Conservation (phyloP, 371 early-diverging fungal genomes). For the Mortierella sp. region DNA sequence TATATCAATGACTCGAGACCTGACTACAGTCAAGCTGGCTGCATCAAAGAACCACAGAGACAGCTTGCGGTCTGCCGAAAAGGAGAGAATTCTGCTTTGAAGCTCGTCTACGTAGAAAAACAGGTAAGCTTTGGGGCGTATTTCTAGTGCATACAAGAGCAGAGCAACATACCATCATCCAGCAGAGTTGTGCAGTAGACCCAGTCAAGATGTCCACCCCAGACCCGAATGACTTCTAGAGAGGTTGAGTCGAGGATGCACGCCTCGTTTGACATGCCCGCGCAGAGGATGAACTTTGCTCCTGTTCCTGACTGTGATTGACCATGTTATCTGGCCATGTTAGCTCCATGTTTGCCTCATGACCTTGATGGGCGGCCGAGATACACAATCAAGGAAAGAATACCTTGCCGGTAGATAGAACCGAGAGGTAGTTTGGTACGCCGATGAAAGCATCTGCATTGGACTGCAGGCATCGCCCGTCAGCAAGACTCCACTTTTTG, state of each 20-base stretch:
- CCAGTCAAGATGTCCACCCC: constrained; percentile 78
- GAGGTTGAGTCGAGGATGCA: constrained; percentile 52
- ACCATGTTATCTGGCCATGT: not conserved
- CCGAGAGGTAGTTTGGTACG: constrained; percentile 61
- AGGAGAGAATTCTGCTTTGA: constrained; percentile 42
- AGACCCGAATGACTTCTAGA: constrained; percentile 68
- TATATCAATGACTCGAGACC: constrained; percentile 23
- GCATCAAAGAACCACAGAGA: constrained; percentile 46
- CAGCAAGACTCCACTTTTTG: constrained; percentile 77
- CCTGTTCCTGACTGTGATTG: constrained; percentile 11
- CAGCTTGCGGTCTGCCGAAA: constrained; percentile 40
- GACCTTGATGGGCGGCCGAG: too few relatives aligned
- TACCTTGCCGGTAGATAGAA: constrained; percentile 56
- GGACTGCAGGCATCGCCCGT: constrained; percentile 77
- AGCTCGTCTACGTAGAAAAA: constrained; percentile 26
- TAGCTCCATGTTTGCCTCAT: not conserved
- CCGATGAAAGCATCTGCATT: constrained; percentile 71
- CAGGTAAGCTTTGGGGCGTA: not conserved
- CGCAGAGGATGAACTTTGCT: constrained; percentile 30
- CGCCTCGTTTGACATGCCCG: constrained; percentile 44
- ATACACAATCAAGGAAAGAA: not conserved
- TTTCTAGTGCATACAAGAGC: not conserved
- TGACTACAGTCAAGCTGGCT: constrained; percentile 28
- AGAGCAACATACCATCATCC: constrained; percentile 60
- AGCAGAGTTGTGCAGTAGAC: constrained; percentile 67